Evolutionary conservation across 495 filamentous ascomycete genomes (phyloP).

Genomic region (Hypoxylon trugodes): DNA sequence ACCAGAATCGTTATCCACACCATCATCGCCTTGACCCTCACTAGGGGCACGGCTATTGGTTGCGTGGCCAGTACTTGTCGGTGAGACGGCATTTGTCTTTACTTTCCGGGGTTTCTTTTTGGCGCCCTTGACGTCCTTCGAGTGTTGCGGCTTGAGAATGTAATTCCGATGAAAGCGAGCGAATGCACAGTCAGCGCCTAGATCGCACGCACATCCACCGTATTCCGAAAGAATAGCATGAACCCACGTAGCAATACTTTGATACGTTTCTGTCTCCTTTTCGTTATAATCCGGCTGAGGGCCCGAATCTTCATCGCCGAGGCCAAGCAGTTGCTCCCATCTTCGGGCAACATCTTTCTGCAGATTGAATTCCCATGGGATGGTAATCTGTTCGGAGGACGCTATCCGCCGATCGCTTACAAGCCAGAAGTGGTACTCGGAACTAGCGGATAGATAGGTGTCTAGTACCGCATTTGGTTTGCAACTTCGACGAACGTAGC

Average conservation of each 20-base stretch:
- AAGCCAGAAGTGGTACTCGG: constrained; percentile 88
- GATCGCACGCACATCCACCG: constrained; percentile 86
- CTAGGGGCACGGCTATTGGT: constrained; percentile 84
- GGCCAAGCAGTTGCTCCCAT: constrained; percentile 58
- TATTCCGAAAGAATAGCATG: constrained; percentile 81
- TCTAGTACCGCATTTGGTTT: constrained; percentile 83
- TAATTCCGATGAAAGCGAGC: constrained; percentile 76
- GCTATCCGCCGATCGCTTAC: constrained; percentile 78
- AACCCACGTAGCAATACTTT: constrained; percentile 62
- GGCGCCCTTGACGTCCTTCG: constrained; percentile 56
- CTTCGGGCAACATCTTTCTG: constrained; percentile 53
- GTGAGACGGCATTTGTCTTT: constrained; percentile 66
- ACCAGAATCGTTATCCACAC: constrained; percentile 68
- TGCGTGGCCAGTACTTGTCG: constrained; percentile 71
- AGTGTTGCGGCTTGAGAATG: constrained; percentile 55
- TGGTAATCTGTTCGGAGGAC: constrained; percentile 62
- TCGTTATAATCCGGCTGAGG: constrained; percentile 56
- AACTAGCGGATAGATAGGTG: constrained; percentile 76
- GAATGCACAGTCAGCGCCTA: constrained; percentile 70
- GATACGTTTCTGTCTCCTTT: constrained; percentile 53
- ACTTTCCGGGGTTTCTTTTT: constrained; percentile 69
- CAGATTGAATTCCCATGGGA: constrained; percentile 64
- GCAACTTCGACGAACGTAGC: constrained; percentile 89
- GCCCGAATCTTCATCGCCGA: constrained; percentile 56
- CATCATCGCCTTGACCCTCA: constrained; percentile 69